Percentiles rank a stretch among this genome's conserved stretches.
phyloP scores from a whole-genome alignment of 768 basidiomycete genomes.

The Naganishia randhawae region DNA sequence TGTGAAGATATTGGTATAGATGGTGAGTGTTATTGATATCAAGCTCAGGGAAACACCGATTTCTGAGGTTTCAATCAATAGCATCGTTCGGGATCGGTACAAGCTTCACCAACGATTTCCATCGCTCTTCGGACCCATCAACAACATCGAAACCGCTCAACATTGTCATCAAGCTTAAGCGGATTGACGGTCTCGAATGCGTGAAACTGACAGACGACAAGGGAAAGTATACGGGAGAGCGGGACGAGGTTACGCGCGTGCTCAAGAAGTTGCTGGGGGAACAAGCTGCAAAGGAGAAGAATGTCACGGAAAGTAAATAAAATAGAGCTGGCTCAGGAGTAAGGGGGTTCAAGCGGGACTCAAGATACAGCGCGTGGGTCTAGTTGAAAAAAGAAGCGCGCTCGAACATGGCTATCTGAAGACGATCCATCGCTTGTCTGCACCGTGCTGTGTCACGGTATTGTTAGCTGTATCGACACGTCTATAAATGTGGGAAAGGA shows the following conservation, averaged over 20 bases:
- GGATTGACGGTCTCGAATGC: slow-evolving; percentile 69
- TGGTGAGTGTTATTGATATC: slow-evolving; percentile 35
- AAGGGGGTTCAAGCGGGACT: no score
- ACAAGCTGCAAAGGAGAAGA: background rate
- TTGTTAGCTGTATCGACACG: no score
- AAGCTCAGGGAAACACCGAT: background rate
- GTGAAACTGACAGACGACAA: slow-evolving; percentile 93
- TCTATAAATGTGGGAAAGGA: no score
- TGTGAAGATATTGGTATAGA: slow-evolving; percentile 68
- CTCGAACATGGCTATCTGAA: no score
- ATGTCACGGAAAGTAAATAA: no score
- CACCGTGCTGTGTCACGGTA: no score
- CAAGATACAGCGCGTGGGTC: no score
- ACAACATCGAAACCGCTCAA: slow-evolving; percentile 57
- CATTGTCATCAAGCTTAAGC: slow-evolving; percentile 88
- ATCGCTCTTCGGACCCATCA: slow-evolving; percentile 46
- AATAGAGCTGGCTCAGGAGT: no score
- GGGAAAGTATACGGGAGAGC: slow-evolving; percentile 76
- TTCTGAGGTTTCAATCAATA: slow-evolving; percentile 47
- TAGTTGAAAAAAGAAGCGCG: no score
- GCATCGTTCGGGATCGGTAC: slow-evolving; percentile 94
- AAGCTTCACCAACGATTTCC: slow-evolving; percentile 83
- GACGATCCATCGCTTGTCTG: no score
- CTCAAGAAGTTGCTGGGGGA: slow-evolving; percentile 1
- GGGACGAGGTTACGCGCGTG: slow-evolving; percentile 55